These are phyloP conservation scores for Potentilla sterilis DNA, from an alignment of 306 rosid species.

Conservation along the genomic window DNA sequence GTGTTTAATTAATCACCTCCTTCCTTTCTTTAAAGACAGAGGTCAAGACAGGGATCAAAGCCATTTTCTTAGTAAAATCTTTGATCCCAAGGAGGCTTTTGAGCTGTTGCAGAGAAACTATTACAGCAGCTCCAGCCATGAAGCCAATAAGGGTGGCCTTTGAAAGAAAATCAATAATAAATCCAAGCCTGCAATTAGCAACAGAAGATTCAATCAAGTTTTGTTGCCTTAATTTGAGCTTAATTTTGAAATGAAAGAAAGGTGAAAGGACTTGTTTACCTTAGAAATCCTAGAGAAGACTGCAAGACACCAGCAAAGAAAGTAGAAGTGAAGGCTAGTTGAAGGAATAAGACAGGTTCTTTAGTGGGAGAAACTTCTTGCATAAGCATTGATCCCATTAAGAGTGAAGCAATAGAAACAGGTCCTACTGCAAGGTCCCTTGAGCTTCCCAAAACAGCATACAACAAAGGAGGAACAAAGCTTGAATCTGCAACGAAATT, in stretches of 20 bases:
- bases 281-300: conserved; percentile 81
- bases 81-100: conserved; percentile 83
- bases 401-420: conserved; percentile 94
- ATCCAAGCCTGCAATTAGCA: conserved; percentile 66
- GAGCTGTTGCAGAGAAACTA: conserved; percentile 88
- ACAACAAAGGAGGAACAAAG: conserved; percentile 93
- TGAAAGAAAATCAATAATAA: conserved; percentile 85
- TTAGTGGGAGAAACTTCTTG: conserved; percentile 73
- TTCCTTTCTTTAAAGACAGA: conserved; percentile 61
- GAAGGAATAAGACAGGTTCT: conserved; percentile 69
- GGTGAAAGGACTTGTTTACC: conserved; percentile 32
- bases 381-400: conserved; percentile 78
- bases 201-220: background rate
- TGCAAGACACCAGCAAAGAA: conserved; percentile 87
- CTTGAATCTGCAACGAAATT: conserved; percentile 62
- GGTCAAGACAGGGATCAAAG: conserved; percentile 62
- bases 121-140: conserved; percentile 96
- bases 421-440: conserved; percentile 96
- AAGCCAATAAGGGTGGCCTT: conserved; percentile 90
- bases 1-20: conserved; percentile 49
- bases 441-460: conserved; percentile 94
- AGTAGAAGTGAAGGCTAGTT: conserved; percentile 81
- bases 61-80: conserved; percentile 79
- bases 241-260: background rate
- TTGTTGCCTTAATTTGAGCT: background rate